phyloP scores from a whole-genome alignment of 345 rosid species.

The Atalantia buxifolia region DNA sequence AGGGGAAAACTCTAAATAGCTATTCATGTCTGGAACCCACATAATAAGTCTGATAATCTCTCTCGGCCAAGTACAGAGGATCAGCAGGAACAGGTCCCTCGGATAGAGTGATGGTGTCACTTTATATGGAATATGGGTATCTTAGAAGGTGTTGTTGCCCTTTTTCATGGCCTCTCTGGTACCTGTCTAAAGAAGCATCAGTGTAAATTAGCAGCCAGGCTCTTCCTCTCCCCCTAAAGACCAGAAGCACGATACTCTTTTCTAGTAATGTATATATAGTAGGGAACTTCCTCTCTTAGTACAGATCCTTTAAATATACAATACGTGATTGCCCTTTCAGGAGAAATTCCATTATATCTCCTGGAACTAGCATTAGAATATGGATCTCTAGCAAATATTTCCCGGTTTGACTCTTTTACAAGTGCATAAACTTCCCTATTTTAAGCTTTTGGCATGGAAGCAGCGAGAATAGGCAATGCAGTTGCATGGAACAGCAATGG shows the following conservation, averaged over 20 bases:
- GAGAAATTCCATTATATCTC: conserved; percentile 25
- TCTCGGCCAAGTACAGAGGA: conserved; percentile 34
- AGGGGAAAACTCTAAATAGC: conserved; percentile 20
- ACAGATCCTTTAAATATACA: conserved; percentile 19
- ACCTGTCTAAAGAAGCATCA: conserved; percentile 25
- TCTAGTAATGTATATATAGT: conserved; percentile 52
- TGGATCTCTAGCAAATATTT: conserved; percentile 31
- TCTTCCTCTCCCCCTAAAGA: conserved; percentile 55
- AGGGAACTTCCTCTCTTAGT: conserved; percentile 36
- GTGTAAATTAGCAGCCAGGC: conserved; percentile 29
- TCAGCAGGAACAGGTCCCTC: conserved; percentile 32
- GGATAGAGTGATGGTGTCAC: conserved; percentile 22
- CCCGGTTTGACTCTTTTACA: conserved; percentile 29
- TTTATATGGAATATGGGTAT: conserved; percentile 29
- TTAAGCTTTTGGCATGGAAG: conserved; percentile 24
- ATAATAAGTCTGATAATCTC: conserved; percentile 41
- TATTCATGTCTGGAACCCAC: conserved; percentile 32
- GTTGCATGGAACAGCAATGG: conserved; percentile 44
- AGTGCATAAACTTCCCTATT: conserved; percentile 30
- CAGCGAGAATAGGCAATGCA: conserved; percentile 24
- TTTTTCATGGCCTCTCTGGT: conserved; percentile 37
- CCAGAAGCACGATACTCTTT: conserved; percentile 67
- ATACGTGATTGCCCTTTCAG: conserved; percentile 43
- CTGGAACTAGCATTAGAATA: conserved; percentile 30
- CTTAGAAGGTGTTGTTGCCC: conserved; percentile 36